These are phyloP conservation scores for Aspergillus bridgeri DNA, from an alignment of 495 filamentous ascomycete genomes.

Conservation along the genomic window DNA sequence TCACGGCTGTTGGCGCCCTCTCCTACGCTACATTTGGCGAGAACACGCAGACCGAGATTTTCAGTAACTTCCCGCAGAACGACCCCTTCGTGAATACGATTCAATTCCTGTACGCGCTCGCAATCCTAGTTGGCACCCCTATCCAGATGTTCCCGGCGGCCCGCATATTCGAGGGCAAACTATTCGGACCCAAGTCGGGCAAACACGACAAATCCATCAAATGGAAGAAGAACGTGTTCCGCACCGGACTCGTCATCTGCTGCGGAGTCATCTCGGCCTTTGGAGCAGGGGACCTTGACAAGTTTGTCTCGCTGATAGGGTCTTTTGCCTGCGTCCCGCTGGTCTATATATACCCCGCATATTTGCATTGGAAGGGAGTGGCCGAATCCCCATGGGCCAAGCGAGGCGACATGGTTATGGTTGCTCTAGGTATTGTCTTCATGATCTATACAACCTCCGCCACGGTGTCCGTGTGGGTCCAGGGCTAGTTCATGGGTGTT, in stretches of 20 bases:
- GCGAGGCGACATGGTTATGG: constrained; percentile 51
- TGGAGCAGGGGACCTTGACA: constrained; percentile 84
- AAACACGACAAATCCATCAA: constrained; percentile 89
- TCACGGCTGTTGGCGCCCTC: constrained; percentile 81
- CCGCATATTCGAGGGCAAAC: constrained; percentile 53
- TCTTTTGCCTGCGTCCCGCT: constrained; percentile 93
- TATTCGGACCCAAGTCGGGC: constrained; percentile 68
- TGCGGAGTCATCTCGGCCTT: constrained; percentile 81
- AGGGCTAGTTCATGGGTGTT: constrained; percentile 1
- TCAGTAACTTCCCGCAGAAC: constrained; percentile 87
- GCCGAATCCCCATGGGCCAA: constrained; percentile 46
- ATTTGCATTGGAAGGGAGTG: constrained; percentile 56
- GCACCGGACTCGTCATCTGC: constrained; percentile 72
- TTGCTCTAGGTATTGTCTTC: constrained; percentile 51
- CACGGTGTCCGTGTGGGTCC: constrained; percentile 41
- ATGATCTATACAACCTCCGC: constrained; percentile 62
- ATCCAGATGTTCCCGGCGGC: constrained; percentile 95
- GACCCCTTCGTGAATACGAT: constrained; percentile 84
- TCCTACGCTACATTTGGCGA: constrained; percentile 90
- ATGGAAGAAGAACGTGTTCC: constrained; percentile 92
- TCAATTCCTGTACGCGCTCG: constrained; percentile 85
- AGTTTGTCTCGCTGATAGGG: constrained; percentile 88
- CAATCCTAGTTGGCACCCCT: constrained; percentile 83
- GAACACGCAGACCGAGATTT: constrained; percentile 83
- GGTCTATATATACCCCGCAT: constrained; percentile 88